Conservation (phyloP, 176 grass and related monocot genomes). For the Dendrocalamus sinicus region DNA sequence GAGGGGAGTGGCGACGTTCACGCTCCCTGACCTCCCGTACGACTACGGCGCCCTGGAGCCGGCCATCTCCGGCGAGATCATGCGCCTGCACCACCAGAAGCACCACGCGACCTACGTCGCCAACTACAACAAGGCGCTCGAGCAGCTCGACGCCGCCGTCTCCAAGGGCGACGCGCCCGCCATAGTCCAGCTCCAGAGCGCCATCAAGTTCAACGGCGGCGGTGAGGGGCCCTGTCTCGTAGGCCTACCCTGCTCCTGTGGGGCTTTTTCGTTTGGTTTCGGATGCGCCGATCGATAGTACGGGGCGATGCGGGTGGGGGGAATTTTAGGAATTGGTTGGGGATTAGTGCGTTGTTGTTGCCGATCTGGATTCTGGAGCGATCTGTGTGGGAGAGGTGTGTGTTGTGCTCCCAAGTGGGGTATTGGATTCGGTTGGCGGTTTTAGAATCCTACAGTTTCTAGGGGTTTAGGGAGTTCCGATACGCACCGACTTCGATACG, state of each 20-base stretch:
- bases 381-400: neutral
- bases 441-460: constrained; percentile 5
- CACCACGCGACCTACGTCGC: constrained; percentile 96
- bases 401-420: neutral
- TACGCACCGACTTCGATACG: neutral
- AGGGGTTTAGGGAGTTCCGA: neutral
- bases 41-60: constrained; percentile 94
- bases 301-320: neutral
- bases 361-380: constrained; percentile 28
- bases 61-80: constrained; percentile 89
- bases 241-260: too few species aligned
- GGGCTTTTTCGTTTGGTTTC: neutral
- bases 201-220: constrained; percentile 99
- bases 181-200: constrained; percentile 82
- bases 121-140: constrained; percentile 99
- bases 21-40: constrained; percentile 87
- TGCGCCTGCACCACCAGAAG: constrained; percentile 95
- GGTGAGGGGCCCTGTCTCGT: constrained; percentile 33
- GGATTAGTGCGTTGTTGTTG: neutral
- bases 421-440: neutral
- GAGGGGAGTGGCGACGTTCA: constrained; percentile 54
- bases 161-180: constrained; percentile 67
- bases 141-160: constrained; percentile 84
- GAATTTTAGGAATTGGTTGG: neutral
- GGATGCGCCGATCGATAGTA: neutral